Evolutionary conservation across 352 stramenopile genomes (phyloP), one percentile per base, ranked within the genome.

Genomic region (Globisporangium yorkense): DNA sequence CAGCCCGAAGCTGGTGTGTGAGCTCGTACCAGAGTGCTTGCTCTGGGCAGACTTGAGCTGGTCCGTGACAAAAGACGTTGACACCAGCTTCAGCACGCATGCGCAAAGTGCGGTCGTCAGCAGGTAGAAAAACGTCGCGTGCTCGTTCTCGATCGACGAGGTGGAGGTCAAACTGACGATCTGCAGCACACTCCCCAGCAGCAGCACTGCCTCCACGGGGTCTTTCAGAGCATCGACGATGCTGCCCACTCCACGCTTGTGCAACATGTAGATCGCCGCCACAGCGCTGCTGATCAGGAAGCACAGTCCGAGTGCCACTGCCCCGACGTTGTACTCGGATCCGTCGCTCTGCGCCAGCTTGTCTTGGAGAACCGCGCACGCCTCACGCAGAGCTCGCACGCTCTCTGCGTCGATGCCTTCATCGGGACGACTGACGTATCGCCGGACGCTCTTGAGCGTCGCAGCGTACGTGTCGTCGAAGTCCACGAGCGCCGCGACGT

Each of bases 121-220:
- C 45, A 94, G 58, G 65, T 93, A 92, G 57, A 93, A 94, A 6
- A 63, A 64, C 10, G 82, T 92, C 13, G 84, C 86, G 56, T 96
- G 87, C 56, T 96, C 87, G 59, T 96, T 96, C 55, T 96, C 87
- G 37, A 96, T 94, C 20, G 83, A 92, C 5, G 86, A 96, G 35
- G 78, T 93, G 1, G 84, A 94, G 0, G 81, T 82, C 20, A 93
- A 63, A 35, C 75, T 91, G 16, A 63, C 62, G 54, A 89, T 80
- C 29, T 91, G 78, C 13, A 83, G 37, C 13, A 78, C 33, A 18
- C 50, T 66, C 2, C 66, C 61, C 12, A 63, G 18, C 1, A 62
- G 51, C 6, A 71, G 53, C 16, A 67, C 51, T 0, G 47, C 15
- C 13, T 33, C 37, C 10, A 62, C 24, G 1, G 40, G 21, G 15